These are phyloP conservation scores for Stipa capillata DNA, from an alignment of 176 grass and related monocot species.

Conservation along the genomic window DNA sequence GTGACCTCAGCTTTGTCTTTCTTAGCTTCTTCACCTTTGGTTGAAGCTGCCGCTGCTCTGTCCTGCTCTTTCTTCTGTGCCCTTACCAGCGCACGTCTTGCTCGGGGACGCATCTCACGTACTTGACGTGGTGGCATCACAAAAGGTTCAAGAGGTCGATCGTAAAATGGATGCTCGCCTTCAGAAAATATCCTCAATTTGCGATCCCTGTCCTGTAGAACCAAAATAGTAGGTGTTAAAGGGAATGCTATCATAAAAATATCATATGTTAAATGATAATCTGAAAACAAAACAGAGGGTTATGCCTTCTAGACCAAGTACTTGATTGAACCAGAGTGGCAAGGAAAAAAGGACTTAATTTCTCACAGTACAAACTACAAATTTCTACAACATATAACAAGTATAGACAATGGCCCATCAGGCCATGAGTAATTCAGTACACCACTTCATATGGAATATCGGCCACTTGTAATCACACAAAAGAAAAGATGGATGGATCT, in stretches of 20 bases:
- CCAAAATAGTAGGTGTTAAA: background rate
- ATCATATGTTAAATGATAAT: background rate
- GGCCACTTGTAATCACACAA: background rate
- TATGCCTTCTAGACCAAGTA: background rate
- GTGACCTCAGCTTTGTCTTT: slow-evolving; percentile 18
- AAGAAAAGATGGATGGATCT: background rate
- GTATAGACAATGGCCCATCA: background rate
- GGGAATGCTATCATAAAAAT: background rate
- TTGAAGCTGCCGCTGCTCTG: background rate
- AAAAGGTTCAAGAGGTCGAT: slow-evolving; percentile 55
- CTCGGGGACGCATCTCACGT: slow-evolving; percentile 76
- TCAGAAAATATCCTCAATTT: slow-evolving; percentile 85
- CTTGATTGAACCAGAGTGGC: background rate
- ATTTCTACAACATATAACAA: background rate
- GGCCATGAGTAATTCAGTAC: background rate
- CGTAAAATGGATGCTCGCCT: slow-evolving; percentile 65
- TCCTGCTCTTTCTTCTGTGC: slow-evolving; percentile 90
- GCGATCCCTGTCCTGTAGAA: slow-evolving; percentile 70
- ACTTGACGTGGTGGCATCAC: slow-evolving; percentile 78
- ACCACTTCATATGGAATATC: background rate
- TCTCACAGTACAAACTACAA: background rate
- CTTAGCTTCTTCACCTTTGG: slow-evolving; percentile 45
- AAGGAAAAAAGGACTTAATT: background rate
- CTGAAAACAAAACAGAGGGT: background rate
- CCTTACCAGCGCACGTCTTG: slow-evolving; percentile 64